phyloP scores from a whole-genome alignment of 805 yeast species.

The Monosporozyma aerobia region DNA sequence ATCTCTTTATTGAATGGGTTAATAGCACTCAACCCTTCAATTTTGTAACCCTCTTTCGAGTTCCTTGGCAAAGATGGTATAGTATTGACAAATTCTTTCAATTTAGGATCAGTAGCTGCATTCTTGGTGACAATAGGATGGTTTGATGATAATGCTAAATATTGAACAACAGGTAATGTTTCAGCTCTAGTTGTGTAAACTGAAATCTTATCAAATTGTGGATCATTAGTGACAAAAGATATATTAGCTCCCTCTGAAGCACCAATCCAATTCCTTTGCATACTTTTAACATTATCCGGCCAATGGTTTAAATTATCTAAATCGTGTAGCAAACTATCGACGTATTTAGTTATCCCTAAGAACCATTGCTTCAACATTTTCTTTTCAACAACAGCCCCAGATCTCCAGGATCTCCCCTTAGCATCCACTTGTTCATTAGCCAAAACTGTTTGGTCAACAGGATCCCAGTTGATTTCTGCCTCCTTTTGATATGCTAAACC shows the following conservation, averaged over 20 bases:
- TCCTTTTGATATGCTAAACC: conserved; percentile 80
- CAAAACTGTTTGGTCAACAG: conserved; percentile 85
- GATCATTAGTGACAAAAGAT: conserved; percentile 33
- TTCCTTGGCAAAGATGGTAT: conserved; percentile 34
- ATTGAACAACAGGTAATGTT: conserved; percentile 76
- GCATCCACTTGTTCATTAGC: conserved; percentile 96
- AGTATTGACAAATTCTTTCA: conserved; percentile 39
- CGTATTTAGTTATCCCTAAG: conserved; percentile 77
- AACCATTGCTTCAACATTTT: conserved; percentile 84
- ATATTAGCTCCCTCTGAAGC: conserved; percentile 73
- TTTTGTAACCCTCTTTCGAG: conserved; percentile 51
- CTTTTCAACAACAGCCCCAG: conserved; percentile 91
- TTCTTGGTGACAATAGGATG: conserved; percentile 49
- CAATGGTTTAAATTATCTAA: conserved; percentile 53
- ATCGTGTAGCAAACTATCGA: conserved; percentile 57
- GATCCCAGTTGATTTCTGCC: conserved; percentile 97
- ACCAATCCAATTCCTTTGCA: conserved; percentile 96
- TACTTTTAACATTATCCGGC: conserved; percentile 81
- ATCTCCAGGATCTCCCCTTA: conserved; percentile 90
- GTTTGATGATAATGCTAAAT: conserved; percentile 63
- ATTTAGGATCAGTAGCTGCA: conserved; percentile 31
- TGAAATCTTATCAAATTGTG: conserved; percentile 27
- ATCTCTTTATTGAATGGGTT: conserved; percentile 48
- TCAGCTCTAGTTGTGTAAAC: conserved; percentile 88
- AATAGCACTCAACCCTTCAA: conserved; percentile 36